Conservation (phyloP, 2,329 filamentous ascomycete genomes). For the Cordyceps sp. region DNA sequence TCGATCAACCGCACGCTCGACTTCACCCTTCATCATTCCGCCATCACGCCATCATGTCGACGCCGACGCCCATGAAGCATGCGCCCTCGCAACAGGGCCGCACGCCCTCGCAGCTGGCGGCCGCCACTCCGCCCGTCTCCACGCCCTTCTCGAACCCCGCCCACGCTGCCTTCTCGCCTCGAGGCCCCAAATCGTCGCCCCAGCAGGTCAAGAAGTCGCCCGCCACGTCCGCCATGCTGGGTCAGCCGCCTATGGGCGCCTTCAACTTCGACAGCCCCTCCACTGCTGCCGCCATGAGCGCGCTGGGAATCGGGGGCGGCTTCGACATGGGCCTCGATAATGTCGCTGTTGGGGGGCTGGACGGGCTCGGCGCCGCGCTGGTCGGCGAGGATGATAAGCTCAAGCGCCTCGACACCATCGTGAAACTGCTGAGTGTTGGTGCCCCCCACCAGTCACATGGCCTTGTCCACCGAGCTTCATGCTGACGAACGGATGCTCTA, state of each 20-base stretch:
- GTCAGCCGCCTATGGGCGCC: slow-evolving; percentile 27
- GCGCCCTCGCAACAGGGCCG: slow-evolving; percentile 23
- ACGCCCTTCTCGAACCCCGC: slow-evolving; percentile 46
- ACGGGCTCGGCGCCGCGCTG: slow-evolving; percentile 19
- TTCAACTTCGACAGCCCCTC: slow-evolving; percentile 49
- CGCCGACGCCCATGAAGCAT: slow-evolving; percentile 33
- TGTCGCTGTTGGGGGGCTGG: slow-evolving; percentile 30
- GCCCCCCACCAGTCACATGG: background rate
- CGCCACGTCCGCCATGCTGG: slow-evolving; percentile 32
- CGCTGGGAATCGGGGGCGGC: slow-evolving; percentile 29
- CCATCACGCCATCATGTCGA: too few relatives aligned
- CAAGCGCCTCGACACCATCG: slow-evolving; percentile 34
- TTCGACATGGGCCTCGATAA: slow-evolving; percentile 37
- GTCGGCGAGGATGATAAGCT: slow-evolving; percentile 36
- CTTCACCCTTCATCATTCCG: too few relatives aligned
- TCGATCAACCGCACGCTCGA: too few relatives aligned
- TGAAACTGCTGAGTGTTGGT: slow-evolving; percentile 31
- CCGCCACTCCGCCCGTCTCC: slow-evolving; percentile 47
- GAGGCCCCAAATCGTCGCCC: slow-evolving; percentile 40
- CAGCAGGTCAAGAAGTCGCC: slow-evolving; percentile 50
- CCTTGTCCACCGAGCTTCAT: background rate
- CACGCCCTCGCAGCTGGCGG: slow-evolving; percentile 33
- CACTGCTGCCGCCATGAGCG: slow-evolving; percentile 43
- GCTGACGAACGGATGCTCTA: too few relatives aligned
- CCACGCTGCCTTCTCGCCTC: slow-evolving; percentile 42